Conservation (phyloP, 306 rosid species). For the Cucurbita pepo region DNA sequence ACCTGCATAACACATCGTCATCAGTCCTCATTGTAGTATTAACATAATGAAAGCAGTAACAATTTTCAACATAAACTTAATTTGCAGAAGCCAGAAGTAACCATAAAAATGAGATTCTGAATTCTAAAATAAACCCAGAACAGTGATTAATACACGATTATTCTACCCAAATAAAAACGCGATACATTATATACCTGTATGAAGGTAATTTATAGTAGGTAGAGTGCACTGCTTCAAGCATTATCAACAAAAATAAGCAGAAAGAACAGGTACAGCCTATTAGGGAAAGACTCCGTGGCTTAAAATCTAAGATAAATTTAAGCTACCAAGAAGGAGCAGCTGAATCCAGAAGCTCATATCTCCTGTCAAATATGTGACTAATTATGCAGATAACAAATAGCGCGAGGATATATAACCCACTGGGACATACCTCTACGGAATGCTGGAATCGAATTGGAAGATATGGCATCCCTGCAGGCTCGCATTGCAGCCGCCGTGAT, state of each 20-base stretch:
- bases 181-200: no score
- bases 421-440: slow-evolving; percentile 56
- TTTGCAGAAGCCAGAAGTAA: background rate
- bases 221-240: no score
- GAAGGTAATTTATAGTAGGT: no score
- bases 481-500: slow-evolving; percentile 89
- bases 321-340: background rate
- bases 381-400: background rate
- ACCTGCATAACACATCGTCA: slow-evolving; percentile 27
- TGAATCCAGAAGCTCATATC: background rate
- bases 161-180: no score
- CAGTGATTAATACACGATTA: background rate
- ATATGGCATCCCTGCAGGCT: slow-evolving; percentile 85
- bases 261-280: no score
- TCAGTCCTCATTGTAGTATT: background rate
- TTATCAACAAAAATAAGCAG: no score
- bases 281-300: no score
- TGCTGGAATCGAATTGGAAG: slow-evolving; percentile 92
- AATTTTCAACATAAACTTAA: background rate
- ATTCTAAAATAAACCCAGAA: background rate
- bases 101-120: background rate
- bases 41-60: background rate
- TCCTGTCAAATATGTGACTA: background rate
- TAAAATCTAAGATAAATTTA: no score
- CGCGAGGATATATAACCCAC: background rate